Percentiles rank a stretch among this genome's conserved stretches.
Evolutionary conservation across 768 basidiomycete genomes (phyloP).

Genomic region (Trametes meyenii): DNA sequence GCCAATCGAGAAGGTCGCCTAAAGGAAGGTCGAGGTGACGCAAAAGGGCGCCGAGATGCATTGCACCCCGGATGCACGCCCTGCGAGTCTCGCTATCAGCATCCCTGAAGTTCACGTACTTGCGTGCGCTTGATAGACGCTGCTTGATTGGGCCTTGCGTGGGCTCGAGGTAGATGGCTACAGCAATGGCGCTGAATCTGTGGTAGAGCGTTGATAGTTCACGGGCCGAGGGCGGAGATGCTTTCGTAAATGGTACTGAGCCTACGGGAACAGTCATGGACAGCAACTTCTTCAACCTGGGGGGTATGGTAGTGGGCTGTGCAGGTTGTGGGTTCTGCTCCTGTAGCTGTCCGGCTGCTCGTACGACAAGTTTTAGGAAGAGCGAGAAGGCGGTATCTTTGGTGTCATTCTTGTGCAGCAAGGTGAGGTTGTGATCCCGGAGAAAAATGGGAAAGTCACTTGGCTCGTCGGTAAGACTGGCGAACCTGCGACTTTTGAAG

Average conservation of each 20-base stretch:
- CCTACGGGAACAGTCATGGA: conserved; percentile 74
- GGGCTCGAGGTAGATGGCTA: conserved; percentile 71
- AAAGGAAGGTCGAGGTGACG: conserved; percentile 55
- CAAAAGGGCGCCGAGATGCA: conserved; percentile 67
- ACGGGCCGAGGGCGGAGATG: conserved; percentile 48
- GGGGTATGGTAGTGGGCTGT: conserved; percentile 34
- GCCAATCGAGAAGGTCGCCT: conserved; percentile 60
- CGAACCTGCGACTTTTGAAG: conserved; percentile 77
- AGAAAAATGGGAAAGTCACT: conserved; percentile 77
- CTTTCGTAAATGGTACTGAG: conserved; percentile 63
- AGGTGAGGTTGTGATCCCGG: conserved; percentile 51
- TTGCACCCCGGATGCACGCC: conserved; percentile 76
- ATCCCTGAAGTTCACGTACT: conserved; percentile 67
- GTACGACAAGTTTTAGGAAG: conserved; percentile 81
- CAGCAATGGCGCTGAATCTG: conserved; percentile 71
- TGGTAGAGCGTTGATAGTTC: conserved; percentile 82
- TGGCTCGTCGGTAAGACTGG: conserved; percentile 63
- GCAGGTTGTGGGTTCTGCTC: conserved; percentile 24
- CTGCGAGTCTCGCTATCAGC: conserved; percentile 65
- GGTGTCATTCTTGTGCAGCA: conserved; percentile 52
- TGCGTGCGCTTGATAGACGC: conserved; percentile 65
- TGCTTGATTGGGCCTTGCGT: conserved; percentile 46
- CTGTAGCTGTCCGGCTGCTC: conserved; percentile 47
- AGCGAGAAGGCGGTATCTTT: conserved; percentile 76
- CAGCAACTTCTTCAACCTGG: conserved; percentile 66